Conservation (phyloP, 371 early-diverging fungal genomes). For the Lichtheimia ornata region DNA sequence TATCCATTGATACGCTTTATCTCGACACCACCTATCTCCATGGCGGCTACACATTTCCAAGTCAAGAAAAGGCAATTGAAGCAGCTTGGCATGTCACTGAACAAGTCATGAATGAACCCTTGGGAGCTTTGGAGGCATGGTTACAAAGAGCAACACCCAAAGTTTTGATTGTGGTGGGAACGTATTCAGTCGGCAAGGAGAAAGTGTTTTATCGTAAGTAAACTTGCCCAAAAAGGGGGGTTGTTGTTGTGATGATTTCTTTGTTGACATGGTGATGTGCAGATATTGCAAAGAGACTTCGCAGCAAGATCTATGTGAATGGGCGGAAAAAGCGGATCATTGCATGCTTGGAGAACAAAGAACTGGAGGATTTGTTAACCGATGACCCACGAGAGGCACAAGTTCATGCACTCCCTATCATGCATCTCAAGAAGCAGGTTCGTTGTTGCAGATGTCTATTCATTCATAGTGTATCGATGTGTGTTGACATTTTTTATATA, state of each 20-base stretch:
- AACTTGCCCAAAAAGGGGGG: not conserved
- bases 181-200: conserved; percentile 95
- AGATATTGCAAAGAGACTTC: conserved; percentile 75
- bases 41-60: conserved; percentile 81
- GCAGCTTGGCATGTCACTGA: conserved; percentile 45
- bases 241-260: not conserved
- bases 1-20: conserved; percentile 73
- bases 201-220: conserved; percentile 65
- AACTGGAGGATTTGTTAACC: conserved; percentile 64
- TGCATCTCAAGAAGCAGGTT: conserved; percentile 56
- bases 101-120: not conserved
- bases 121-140: not conserved
- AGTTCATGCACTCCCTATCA: conserved; percentile 82
- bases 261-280: not conserved
- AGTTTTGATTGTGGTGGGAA: conserved; percentile 79
- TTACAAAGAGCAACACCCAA: not conserved
- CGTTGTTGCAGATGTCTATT: not conserved
- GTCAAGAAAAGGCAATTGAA: conserved; percentile 71
- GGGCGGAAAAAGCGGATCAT: conserved; percentile 66
- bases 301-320: conserved; percentile 72
- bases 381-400: conserved; percentile 67
- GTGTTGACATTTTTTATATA: conserved; percentile 5
- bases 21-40: conserved; percentile 93
- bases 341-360: conserved; percentile 64
- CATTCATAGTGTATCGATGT: not conserved